phyloP scores from a whole-genome alignment of 495 filamentous ascomycete genomes.

The Lasiosphaeria hispida region DNA sequence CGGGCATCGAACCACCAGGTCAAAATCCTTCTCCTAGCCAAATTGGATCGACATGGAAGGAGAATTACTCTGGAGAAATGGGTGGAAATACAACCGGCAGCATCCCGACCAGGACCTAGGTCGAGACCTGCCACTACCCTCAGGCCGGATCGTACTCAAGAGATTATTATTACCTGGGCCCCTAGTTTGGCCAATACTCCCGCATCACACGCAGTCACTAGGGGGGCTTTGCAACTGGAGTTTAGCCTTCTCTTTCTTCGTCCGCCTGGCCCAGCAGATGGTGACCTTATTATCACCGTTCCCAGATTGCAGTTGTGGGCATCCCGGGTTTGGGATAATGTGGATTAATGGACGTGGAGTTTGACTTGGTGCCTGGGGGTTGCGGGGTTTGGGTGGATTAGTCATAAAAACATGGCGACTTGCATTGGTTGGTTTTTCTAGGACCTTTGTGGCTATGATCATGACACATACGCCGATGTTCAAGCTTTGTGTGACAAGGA shows the following conservation, averaged over 20 bases:
- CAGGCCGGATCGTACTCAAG: no score
- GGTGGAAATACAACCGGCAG: neutral
- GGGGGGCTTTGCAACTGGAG: constrained; percentile 8
- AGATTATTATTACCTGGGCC: no score
- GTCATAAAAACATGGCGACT: no score
- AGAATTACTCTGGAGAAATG: neutral
- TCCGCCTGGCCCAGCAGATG: constrained; percentile 6
- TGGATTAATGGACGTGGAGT: neutral
- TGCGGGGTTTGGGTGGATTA: no score
- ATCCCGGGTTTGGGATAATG: neutral
- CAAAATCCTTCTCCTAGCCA: neutral
- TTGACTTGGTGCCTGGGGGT: no score
- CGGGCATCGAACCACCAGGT: neutral
- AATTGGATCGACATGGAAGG: neutral
- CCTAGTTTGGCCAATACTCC: neutral
- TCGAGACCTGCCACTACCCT: no score
- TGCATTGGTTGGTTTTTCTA: no score
- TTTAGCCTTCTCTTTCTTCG: constrained; percentile 18
- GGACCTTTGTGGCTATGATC: no score
- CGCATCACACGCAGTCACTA: constrained; percentile 14
- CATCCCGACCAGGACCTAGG: no score
- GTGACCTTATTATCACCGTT: constrained; percentile 1
- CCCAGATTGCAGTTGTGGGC: neutral
- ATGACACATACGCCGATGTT: no score
- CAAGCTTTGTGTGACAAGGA: no score